These are phyloP conservation scores for Lasiodiplodia sp. DNA, from an alignment of 2,329 filamentous ascomycete species.

Conservation along the genomic window DNA sequence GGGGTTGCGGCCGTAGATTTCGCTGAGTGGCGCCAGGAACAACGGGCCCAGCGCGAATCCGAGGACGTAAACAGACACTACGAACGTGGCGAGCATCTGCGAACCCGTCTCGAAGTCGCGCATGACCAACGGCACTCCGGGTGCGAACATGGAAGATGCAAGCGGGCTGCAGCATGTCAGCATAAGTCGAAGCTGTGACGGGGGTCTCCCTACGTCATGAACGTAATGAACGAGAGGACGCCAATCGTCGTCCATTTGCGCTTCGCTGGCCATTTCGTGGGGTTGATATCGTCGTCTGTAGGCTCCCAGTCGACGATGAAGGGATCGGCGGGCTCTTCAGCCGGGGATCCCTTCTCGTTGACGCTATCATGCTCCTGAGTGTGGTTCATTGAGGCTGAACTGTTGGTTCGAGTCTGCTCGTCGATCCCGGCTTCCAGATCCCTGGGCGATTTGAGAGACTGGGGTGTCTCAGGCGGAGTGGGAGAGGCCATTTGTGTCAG, in stretches of 20 bases:
- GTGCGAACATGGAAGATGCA: conserved; percentile 39
- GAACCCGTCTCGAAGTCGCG: conserved; percentile 34
- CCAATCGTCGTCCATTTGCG: conserved; percentile 43
- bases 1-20: conserved; percentile 38
- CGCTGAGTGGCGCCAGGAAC: conserved; percentile 40
- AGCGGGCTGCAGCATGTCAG: conserved; percentile 34
- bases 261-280: conserved; percentile 35
- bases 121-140: conserved; percentile 37
- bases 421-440: conserved; percentile 9
- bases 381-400: not conserved
- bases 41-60: conserved; percentile 39
- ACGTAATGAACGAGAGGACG: conserved; percentile 40
- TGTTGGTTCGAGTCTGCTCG: conserved; percentile 12
- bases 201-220: conserved; percentile 39
- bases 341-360: not conserved
- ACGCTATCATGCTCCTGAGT: not conserved
- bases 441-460: conserved; percentile 10
- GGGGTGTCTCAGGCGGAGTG: conserved; percentile 3
- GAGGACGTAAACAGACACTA: conserved; percentile 39
- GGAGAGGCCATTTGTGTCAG: not conserved
- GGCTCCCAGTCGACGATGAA: conserved; percentile 28
- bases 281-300: conserved; percentile 35
- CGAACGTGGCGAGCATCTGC: conserved; percentile 35
- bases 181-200: not conserved
- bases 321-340: conserved; percentile 18